These are phyloP conservation scores for Pulveroboletus sp. DNA, from an alignment of 768 basidiomycete genomes.

Conservation along the genomic window DNA sequence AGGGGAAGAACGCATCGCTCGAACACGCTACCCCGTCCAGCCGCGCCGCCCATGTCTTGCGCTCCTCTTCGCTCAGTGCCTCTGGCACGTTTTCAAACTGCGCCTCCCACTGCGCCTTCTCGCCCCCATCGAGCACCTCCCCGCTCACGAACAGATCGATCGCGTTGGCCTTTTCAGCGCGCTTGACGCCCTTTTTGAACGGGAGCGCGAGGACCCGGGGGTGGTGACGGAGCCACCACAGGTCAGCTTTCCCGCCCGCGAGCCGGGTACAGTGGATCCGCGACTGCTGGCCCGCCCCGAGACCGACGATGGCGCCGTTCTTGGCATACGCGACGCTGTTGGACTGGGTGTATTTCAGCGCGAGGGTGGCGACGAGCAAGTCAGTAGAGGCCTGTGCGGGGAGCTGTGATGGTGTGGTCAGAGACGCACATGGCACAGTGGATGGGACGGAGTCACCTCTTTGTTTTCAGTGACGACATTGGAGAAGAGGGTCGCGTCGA, in stretches of 20 bases:
- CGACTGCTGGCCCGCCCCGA: conserved; percentile 97
- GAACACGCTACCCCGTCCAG: conserved; percentile 88
- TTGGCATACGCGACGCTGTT: conserved; percentile 97
- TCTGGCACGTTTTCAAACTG: conserved; percentile 73
- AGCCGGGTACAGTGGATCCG: conserved; percentile 99
- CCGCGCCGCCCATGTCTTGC: conserved; percentile 65
- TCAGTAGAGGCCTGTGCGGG: conserved; percentile 77
- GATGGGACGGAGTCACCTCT: conserved; percentile 47
- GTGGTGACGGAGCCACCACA: conserved; percentile 99
- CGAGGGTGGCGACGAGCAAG: conserved; percentile 91
- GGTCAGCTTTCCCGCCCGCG: conserved; percentile 95
- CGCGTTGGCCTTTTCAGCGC: conserved; percentile 97
- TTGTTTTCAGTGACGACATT: conserved; percentile 90
- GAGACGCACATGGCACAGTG: not conserved
- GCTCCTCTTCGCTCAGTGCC: conserved; percentile 65
- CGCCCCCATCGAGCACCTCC: conserved; percentile 82
- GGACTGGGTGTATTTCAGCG: conserved; percentile 98
- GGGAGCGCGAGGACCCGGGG: conserved; percentile 87
- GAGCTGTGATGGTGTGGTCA: conserved; percentile 44
- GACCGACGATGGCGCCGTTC: conserved; percentile 88
- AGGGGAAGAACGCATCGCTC: conserved; percentile 99
- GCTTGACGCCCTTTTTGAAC: conserved; percentile 96
- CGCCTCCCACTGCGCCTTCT: conserved; percentile 87
- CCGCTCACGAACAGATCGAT: conserved; percentile 95
- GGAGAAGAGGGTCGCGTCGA: conserved; percentile 72